Base-by-base conservation (phyloP, 306 rosid genomes). In the Prunus mume region DNA sequence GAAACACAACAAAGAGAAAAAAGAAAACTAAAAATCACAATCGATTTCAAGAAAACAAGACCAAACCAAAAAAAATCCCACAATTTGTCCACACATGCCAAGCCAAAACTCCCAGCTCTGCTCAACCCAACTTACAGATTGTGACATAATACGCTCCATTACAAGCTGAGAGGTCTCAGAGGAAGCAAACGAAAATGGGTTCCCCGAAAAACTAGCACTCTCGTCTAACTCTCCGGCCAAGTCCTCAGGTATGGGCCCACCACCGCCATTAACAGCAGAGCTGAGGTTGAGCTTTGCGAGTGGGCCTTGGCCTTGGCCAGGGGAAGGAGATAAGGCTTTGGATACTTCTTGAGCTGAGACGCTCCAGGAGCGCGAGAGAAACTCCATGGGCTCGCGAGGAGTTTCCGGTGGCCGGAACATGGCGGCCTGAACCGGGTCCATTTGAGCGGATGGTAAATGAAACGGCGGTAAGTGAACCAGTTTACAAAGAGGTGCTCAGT, bases 71-170 rank as follows among this genome's bases (percentile, higher is more conserved):
- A 25, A 64, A 76, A 76, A 65, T 73, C 72, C 72, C 18, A n/a
- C 24, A 6, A 71, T 68, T 86, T 83, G 88, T 83, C 88, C 70
- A 62, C 45, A 30, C 78, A 57, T 76, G 75, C 49, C 57, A 43
- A 30, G 9, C 72, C 62, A 19, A 38, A 47, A 61, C 5, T 52
- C 58, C 30, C 46, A 64, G 73, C 41, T 30, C 9, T 54, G 58
- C 10, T 54, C 52, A 3, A 15, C 54, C 5, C 9, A 12, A 69
- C 92, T 83, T 77, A 94, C 98, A 75, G 98, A 92, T 72, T 94
- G 97, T 5, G 97, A 92, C 91, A 94, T 85, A 38, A 94, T 94
- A 8, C 98, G 89, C 46, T 94, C 98, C 97, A 94, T 89, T 18
- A 94, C 93, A 91, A 92, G 88, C 79, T 83, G 97, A 0, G 98